Evolutionary conservation across 352 stramenopile species (phyloP), one percentile per base, ranked within the genome.

Genomic region (Phytophthora tentaculata): DNA sequence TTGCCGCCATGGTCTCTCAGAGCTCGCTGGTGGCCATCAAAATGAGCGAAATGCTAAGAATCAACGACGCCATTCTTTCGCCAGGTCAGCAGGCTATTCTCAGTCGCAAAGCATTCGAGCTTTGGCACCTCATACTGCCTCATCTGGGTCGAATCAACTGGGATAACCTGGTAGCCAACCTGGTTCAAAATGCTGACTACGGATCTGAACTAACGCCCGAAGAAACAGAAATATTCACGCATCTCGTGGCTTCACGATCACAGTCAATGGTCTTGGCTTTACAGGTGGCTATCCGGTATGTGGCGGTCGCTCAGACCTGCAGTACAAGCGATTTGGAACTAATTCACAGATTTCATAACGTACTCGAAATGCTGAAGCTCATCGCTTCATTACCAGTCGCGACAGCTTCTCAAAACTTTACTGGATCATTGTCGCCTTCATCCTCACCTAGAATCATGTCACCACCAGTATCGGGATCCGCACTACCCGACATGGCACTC

Each of bases 141-240:
- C 76, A 81, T 23, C 68, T 92, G 32, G 61, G 86, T 20, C 45
- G 74, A 61, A 83, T 94, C 35, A 83, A 86, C 64, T 94, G 83
- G 85, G 67, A 83, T 35, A 71, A 80, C 3, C 62, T 90, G 24
- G 71, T 74, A 49, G 67, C 68, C 17, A 79, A 87, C 41, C 55
- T 92, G 5, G 48, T 77, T 45, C 59, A 81, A 32, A 86, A 90
- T 60, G 58, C 76, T 20, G 77, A 83, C 49, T 91, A 90, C 44
- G 69, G 70, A 5, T 54, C 73, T 28, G 79, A 77, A 24, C 61
- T 80, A 13, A 68, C 71, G 2, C 19, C 64, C 14, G 77, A 88
- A 75, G 82, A 94, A 61, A 90, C 77, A 47, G 74, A 74, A 44
- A 80, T 94, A 19, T 91, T 91, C 49, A 87, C 71, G 35, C 67